A percentile compares a stretch with the other conserved stretches of the same genome.
These are phyloP conservation scores for Prosopis cineraria DNA, from an alignment of 306 rosid species.

Conservation along the genomic window DNA sequence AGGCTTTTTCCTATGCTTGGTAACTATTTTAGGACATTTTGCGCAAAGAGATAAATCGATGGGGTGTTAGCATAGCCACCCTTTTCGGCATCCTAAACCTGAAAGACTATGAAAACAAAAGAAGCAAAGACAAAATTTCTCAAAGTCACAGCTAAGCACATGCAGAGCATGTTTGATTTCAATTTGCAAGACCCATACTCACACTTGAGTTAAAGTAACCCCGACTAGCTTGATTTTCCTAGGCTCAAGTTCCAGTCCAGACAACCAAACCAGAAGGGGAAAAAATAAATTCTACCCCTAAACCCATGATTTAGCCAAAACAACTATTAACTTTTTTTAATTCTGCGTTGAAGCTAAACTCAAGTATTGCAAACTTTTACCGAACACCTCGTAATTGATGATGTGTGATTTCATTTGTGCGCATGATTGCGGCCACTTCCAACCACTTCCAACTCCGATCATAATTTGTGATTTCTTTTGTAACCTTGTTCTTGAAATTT, in stretches of 20 bases:
- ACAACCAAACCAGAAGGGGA: too few species aligned
- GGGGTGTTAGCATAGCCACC: conserved; percentile 1
- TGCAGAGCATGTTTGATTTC: not conserved
- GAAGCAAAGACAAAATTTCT: conserved; percentile 29
- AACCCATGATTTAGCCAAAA: too few species aligned
- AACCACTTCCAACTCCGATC: not conserved
- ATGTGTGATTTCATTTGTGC: conserved; percentile 15
- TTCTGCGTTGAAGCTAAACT: not conserved
- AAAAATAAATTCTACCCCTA: too few species aligned
- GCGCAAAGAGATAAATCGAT: not conserved
- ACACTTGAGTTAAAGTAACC: not conserved
- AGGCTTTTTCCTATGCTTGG: conserved; percentile 37
- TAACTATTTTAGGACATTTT: conserved; percentile 33
- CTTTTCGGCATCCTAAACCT: not conserved
- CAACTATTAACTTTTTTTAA: not conserved
- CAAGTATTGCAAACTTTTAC: not conserved
- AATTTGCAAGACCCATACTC: not conserved
- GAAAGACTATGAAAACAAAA: conserved; percentile 20
- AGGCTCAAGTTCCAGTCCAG: too few species aligned
- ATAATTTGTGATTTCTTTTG: not conserved
- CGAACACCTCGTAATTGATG: not conserved
- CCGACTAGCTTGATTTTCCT: not conserved
- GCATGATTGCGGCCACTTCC: too few species aligned
- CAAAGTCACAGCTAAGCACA: conserved; percentile 10
- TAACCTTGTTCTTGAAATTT: conserved; percentile 24